Percentiles rank a stretch among this genome's conserved stretches.
Evolutionary conservation across 768 basidiomycete species (phyloP).

Genomic region (Candolleomyces aberdarensis): DNA sequence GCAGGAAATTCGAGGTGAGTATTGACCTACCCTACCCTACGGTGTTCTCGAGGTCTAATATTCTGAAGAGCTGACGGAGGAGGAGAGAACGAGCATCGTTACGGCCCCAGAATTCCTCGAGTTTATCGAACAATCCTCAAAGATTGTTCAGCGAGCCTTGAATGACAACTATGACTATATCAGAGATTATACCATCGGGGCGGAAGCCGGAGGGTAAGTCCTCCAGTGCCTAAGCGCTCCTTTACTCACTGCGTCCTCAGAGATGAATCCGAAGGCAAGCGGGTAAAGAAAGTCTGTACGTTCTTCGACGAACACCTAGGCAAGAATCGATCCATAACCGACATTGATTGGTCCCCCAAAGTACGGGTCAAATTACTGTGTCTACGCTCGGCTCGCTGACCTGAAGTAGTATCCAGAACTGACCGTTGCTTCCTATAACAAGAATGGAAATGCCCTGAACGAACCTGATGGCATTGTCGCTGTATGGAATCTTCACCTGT

Average conservation of each 20-base stretch:
- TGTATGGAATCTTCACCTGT: constrained; percentile 94
- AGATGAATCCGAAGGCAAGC: constrained; percentile 87
- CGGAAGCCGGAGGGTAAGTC: constrained; percentile 78
- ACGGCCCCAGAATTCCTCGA: constrained; percentile 89
- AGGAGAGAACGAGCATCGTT: constrained; percentile 78
- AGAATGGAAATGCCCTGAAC: constrained; percentile 88
- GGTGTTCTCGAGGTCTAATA: not conserved
- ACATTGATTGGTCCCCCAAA: constrained; percentile 97
- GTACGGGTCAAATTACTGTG: constrained; percentile 33
- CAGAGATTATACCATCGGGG: constrained; percentile 90
- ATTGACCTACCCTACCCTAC: not conserved
- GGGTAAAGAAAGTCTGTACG: constrained; percentile 90
- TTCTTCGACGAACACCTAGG: constrained; percentile 91
- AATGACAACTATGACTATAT: constrained; percentile 97
- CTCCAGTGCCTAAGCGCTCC: not conserved
- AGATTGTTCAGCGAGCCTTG: constrained; percentile 91
- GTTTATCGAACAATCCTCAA: constrained; percentile 92
- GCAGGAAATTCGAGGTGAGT: constrained; percentile 74
- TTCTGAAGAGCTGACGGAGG: constrained; percentile 76
- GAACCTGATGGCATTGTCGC: constrained; percentile 97
- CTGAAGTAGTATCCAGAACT: constrained; percentile 84
- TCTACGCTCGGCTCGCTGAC: not conserved
- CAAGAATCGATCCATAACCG: constrained; percentile 93
- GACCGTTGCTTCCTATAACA: constrained; percentile 95
- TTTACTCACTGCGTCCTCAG: constrained; percentile 32